Base-by-base conservation (phyloP, 306 rosid genomes). In the Rosa rugosa region DNA sequence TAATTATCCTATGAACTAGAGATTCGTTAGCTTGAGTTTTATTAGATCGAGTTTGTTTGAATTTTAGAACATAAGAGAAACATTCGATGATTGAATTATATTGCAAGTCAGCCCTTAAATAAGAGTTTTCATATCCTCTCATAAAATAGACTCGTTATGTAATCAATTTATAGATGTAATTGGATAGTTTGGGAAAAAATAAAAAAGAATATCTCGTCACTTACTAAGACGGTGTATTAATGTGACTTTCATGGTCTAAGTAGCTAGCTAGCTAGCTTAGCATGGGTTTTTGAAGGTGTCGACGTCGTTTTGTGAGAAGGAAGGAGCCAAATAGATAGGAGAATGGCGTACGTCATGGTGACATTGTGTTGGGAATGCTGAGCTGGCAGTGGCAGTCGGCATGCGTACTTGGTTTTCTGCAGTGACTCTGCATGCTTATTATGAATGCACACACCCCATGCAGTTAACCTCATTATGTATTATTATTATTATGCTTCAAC, bases 341-440 rank as follows among this genome's bases (percentile, higher is more conserved):
- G 62, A 8, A 54, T 20, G 57, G 23, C 25, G 25, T 77, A 71
- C 83, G 69, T 41, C 22, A 38, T 10, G 77, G 25, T 64, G 54
- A 40, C 57, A 45, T 20, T 1, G 14, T 53, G 79, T 80, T 82
- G 84, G 88, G 38, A 23, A 60, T 77, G 76, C 45, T 72, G 59
- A 64, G 81, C 11, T 73, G 69, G 79, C 69, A 10, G 38, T 73
- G 68, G 78, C 66, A 60, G 40, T 62, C 69, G 87, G 92, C 95
- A 88, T 79, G 95, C 88, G 84, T 80, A 81, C 79, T 72, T 82
- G 82, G 86, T 81, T 67, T 53, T 87, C 76, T 77, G 88, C 65
- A 67, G 57, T 36, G 40, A 46, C 6, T 56, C 62, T 84, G 82
- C 89, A 67, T 78, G 88, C 76, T 81, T 77, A 49, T 83, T 77